A percentile compares a stretch with the other conserved stretches of the same genome.
These are phyloP conservation scores for Blastobotrys raffinosifermentans DNA, from an alignment of 1,139 yeast genomes.

Conservation along the genomic window DNA sequence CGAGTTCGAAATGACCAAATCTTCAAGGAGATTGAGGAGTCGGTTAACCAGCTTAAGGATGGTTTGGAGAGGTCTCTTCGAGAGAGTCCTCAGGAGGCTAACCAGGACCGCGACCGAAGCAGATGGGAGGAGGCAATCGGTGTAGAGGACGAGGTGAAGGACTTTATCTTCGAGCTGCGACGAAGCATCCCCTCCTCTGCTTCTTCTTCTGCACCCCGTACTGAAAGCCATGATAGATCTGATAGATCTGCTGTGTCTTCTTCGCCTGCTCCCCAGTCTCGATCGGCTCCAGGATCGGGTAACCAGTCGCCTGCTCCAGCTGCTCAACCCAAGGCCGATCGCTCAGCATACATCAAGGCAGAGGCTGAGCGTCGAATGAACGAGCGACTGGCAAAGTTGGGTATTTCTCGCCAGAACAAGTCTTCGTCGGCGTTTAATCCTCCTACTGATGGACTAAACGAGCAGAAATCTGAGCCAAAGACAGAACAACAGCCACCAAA, in stretches of 20 bases:
- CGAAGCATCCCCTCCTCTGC: constrained; percentile 23
- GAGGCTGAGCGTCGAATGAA: constrained; percentile 89
- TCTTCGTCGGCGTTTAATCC: constrained; percentile 21
- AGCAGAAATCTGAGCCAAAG: constrained; percentile 3
- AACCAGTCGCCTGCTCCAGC: constrained; percentile 15
- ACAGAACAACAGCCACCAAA: constrained; percentile 10
- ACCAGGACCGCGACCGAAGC: constrained; percentile 49
- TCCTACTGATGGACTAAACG: constrained; percentile 13
- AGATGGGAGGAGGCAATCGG: constrained; percentile 89
- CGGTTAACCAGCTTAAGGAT: constrained; percentile 65
- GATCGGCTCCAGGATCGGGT: constrained; percentile 4
- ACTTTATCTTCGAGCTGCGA: constrained; percentile 54
- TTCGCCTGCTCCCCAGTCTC: constrained; percentile 4
- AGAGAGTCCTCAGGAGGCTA: constrained; percentile 31
- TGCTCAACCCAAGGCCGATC: constrained; percentile 36
- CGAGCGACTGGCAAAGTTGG: constrained; percentile 81
- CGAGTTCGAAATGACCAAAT: constrained; percentile 48
- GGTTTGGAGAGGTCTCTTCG: constrained; percentile 44
- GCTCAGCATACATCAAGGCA: constrained; percentile 80
- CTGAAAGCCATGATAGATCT: too few species aligned
- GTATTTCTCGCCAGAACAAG: constrained; percentile 47
- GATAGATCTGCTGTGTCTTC: constrained; percentile 6
- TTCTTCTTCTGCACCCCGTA: constrained; percentile 3
- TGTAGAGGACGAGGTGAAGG: constrained; percentile 59
- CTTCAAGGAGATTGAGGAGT: constrained; percentile 65